Conservation (phyloP, 352 stramenopile species). For the Globisporangium radiosum region DNA sequence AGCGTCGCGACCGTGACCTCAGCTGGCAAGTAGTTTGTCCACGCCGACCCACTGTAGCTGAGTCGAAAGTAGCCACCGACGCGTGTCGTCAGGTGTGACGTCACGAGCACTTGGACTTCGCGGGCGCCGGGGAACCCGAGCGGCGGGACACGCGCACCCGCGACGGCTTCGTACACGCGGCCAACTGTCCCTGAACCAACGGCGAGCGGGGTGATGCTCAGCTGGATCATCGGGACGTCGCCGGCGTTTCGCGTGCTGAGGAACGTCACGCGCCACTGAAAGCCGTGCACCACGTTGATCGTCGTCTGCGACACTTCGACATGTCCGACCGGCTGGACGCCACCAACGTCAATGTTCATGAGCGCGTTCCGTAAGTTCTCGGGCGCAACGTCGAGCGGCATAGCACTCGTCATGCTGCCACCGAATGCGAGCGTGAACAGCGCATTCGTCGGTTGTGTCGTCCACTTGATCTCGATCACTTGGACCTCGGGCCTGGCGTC, state of each 20-base stretch:
- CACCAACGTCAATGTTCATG: conserved; percentile 73
- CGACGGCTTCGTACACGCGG: conserved; percentile 40
- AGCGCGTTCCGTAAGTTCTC: conserved; percentile 81
- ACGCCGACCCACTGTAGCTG: conserved; percentile 64
- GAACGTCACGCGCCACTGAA: conserved; percentile 79
- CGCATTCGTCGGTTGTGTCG: conserved; percentile 34
- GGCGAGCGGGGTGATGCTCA: conserved; percentile 23
- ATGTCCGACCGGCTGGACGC: conserved; percentile 23
- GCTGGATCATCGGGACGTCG: conserved; percentile 61
- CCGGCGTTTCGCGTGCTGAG: conserved; percentile 29
- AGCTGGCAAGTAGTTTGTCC: conserved; percentile 60
- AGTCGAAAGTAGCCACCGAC: conserved; percentile 66
- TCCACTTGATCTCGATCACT: conserved; percentile 83
- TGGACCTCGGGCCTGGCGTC: conserved; percentile 61
- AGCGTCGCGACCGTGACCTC: conserved; percentile 28
- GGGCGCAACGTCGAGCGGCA: conserved; percentile 69
- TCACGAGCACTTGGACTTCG: conserved; percentile 73
- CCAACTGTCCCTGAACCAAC: conserved; percentile 23
- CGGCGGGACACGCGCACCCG: conserved; percentile 35
- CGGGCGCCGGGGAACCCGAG: conserved; percentile 45
- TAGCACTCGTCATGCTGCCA: conserved; percentile 44
- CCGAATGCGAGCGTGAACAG: conserved; percentile 78
- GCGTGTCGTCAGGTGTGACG: conserved; percentile 27
- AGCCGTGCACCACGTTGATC: conserved; percentile 57
- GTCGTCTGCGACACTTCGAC: conserved; percentile 52